Percentiles rank a stretch among this genome's conserved stretches.
Conservation (phyloP, 345 rosid species). For the Eucalyptus microcorys region DNA sequence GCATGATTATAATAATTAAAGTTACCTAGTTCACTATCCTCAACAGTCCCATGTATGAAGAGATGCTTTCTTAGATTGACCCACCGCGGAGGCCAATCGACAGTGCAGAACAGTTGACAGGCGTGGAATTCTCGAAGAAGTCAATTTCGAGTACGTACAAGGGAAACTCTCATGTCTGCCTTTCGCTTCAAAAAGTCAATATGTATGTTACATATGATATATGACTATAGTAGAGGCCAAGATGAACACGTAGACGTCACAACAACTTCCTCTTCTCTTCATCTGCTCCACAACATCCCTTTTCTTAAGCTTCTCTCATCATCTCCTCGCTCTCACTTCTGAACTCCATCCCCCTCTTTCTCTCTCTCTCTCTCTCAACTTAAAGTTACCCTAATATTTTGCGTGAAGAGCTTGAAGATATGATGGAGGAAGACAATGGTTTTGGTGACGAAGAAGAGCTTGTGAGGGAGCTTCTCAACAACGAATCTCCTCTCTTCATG, state of each 20-base stretch:
- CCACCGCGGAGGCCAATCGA: background rate
- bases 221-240: background rate
- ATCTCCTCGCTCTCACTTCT: background rate
- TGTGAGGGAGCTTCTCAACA: constrained; percentile 35
- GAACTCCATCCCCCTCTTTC: background rate
- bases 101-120: background rate
- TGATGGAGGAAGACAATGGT: constrained; percentile 16
- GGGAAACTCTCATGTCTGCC: background rate
- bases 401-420: background rate
- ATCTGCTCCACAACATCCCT: constrained; percentile 35
- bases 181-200: background rate
- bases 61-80: background rate
- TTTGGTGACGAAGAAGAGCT: constrained; percentile 28
- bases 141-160: background rate
- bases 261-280: background rate
- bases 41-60: background rate
- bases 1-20: background rate
- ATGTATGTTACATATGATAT: background rate
- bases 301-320: background rate
- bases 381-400: background rate
- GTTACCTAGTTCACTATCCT: background rate
- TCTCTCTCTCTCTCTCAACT: background rate
- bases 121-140: constrained; percentile 4
- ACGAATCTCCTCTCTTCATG: constrained; percentile 35
- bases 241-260: constrained; percentile 9